A percentile compares a stretch with the other conserved stretches of the same genome.
These are phyloP conservation scores for Trichosporon sp. DNA, from an alignment of 1,284 basidiomycete genomes.

Conservation along the genomic window DNA sequence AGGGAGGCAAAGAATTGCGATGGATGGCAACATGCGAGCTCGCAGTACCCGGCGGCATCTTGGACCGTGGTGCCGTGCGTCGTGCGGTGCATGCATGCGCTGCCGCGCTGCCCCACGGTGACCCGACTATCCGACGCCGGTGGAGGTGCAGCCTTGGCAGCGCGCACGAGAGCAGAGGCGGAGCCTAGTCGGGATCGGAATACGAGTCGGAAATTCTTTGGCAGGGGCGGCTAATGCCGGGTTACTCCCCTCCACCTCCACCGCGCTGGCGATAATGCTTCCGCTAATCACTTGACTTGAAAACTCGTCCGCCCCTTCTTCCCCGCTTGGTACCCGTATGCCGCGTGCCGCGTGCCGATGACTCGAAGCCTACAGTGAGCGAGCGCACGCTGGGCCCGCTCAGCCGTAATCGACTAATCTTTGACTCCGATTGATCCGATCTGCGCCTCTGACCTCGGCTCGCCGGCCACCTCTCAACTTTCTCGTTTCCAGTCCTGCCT, in stretches of 20 bases:
- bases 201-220: background rate
- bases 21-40: background rate
- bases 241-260: background rate
- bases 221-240: background rate
- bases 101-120: constrained; percentile 4
- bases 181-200: background rate
- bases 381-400: background rate
- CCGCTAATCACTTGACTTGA: background rate
- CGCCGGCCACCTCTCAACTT: background rate
- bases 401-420: background rate
- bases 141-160: background rate
- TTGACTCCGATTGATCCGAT: constrained; percentile 1
- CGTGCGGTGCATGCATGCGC: no score
- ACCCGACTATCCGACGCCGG: background rate
- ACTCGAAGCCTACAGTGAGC: background rate
- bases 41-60: background rate
- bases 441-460: background rate
- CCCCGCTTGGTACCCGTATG: background rate
- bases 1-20: background rate
- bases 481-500: background rate
- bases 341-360: background rate
- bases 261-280: background rate
- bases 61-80: no score
- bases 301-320: background rate
- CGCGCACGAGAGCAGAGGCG: background rate